phyloP scores from a whole-genome alignment of 2,329 filamentous ascomycete genomes.

The Aspergillus aculeatus region DNA sequence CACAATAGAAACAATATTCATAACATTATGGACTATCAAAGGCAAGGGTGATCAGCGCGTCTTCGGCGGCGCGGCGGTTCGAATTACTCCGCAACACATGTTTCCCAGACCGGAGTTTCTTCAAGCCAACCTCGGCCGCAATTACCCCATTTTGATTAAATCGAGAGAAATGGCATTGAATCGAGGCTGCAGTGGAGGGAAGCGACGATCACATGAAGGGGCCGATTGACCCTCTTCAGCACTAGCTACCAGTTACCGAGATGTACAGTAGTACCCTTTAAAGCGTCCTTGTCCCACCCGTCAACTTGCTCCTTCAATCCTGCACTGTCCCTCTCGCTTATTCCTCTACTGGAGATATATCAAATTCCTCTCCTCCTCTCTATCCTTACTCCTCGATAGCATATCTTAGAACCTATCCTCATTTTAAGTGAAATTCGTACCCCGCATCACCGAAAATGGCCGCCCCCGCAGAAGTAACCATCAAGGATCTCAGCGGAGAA shows the following conservation, averaged over 20 bases:
- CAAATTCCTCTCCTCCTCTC: background rate
- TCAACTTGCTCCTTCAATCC: background rate
- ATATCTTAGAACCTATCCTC: background rate
- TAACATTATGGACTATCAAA: too few species aligned
- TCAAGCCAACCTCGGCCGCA: background rate
- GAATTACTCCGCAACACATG: background rate
- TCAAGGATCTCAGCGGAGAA: slow-evolving; percentile 66
- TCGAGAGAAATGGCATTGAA: background rate
- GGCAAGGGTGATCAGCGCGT: too few species aligned
- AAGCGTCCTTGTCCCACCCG: background rate
- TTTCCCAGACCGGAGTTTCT: background rate
- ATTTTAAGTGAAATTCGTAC: slow-evolving; percentile 4
- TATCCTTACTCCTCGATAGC: background rate
- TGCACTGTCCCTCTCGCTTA: background rate
- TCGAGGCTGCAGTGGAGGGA: background rate
- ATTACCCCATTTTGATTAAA: background rate
- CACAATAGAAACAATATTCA: background rate
- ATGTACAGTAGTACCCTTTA: background rate
- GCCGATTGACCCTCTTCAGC: too few species aligned
- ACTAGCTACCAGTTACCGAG: background rate
- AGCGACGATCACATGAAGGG: background rate
- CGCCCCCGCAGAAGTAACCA: slow-evolving; percentile 65
- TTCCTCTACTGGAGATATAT: background rate
- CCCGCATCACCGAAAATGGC: slow-evolving; percentile 58
- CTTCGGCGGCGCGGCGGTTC: background rate